These are phyloP conservation scores for Globisporangium parvum DNA, from an alignment of 352 stramenopile species.

Conservation along the genomic window DNA sequence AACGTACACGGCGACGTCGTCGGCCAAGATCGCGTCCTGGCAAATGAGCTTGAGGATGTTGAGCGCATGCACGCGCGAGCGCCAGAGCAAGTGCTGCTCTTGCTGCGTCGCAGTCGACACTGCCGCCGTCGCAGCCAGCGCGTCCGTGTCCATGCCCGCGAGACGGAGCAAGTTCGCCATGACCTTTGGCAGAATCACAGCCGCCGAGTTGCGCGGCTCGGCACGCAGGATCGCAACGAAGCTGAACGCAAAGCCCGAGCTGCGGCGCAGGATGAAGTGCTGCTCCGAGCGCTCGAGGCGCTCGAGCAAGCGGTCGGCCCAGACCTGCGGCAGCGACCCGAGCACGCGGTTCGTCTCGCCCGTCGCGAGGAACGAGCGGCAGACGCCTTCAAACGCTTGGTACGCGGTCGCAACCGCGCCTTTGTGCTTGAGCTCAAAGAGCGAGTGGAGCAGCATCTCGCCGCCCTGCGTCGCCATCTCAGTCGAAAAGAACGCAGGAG, in stretches of 20 bases:
- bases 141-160: constrained; percentile 51
- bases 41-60: constrained; percentile 91
- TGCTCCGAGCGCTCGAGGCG: constrained; percentile 74
- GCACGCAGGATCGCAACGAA: constrained; percentile 85
- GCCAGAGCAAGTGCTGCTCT: constrained; percentile 56
- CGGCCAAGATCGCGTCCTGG: constrained; percentile 79
- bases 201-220: constrained; percentile 75
- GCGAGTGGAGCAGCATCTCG: constrained; percentile 69
- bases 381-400: constrained; percentile 82
- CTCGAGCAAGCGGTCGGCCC: constrained; percentile 69
- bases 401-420: constrained; percentile 81
- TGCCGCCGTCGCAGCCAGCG: constrained; percentile 18
- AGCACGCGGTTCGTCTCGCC: constrained; percentile 50
- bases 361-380: constrained; percentile 65
- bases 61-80: constrained; percentile 75
- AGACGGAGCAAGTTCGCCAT: constrained; percentile 65
- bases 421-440: constrained; percentile 88
- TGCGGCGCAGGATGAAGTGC: constrained; percentile 85
- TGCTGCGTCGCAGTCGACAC: constrained; percentile 9
- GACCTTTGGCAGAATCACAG: constrained; percentile 71
- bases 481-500: constrained; percentile 32
- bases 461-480: constrained; percentile 53
- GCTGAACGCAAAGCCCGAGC: constrained; percentile 83
- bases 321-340: constrained; percentile 50
- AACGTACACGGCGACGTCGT: constrained; percentile 82